Evolutionary conservation across 116 monocot species (phyloP).

Genomic region (Zostera marina): DNA sequence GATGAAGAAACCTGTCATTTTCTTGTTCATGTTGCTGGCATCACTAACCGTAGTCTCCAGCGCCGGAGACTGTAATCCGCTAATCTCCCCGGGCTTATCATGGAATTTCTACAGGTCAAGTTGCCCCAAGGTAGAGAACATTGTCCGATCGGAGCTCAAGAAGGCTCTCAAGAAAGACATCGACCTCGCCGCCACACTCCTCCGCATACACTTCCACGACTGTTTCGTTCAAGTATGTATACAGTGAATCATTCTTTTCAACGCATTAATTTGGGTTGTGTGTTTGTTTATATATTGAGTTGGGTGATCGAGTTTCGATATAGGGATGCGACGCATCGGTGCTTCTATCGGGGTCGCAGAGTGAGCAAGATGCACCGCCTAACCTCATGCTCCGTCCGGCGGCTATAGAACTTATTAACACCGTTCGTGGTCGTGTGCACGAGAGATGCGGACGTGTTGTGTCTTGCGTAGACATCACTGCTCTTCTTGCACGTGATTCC

Average conservation of each 20-base stretch:
- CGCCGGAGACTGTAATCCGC: conserved; percentile 6
- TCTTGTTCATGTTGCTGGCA: no score
- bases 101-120: conserved; percentile 18
- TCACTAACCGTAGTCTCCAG: not conserved
- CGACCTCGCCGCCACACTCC: conserved; percentile 15
- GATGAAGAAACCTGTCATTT: no score
- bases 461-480: conserved; percentile 36
- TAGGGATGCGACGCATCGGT: conserved; percentile 26
- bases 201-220: conserved; percentile 50
- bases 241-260: not conserved
- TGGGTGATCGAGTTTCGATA: not conserved
- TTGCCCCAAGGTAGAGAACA: conserved; percentile 24
- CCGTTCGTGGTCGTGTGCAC: conserved; percentile 7
- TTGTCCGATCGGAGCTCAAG: conserved; percentile 11
- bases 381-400: conserved; percentile 20
- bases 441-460: conserved; percentile 18
- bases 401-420: conserved; percentile 11
- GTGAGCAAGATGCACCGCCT: conserved; percentile 18
- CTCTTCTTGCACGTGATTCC: conserved; percentile 37
- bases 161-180: conserved; percentile 12
- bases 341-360: conserved; percentile 17
- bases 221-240: conserved; percentile 41
- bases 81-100: conserved; percentile 19
- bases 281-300: not conserved
- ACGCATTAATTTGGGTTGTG: not conserved